Base-by-base conservation (phyloP, 176 grass and related monocot genomes). In the Poa annua region DNA sequence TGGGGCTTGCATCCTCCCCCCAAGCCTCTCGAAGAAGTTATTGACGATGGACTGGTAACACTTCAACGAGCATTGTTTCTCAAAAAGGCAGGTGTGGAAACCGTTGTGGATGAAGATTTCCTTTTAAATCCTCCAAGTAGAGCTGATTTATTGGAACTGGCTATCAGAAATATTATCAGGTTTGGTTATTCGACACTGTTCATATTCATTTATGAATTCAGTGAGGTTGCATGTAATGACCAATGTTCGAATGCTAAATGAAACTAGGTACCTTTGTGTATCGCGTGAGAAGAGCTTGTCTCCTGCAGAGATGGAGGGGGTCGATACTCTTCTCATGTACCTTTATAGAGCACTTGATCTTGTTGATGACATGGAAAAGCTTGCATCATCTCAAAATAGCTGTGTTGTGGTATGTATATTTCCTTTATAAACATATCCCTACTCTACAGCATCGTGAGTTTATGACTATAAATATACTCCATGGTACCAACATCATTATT, bases 261-360 rank as follows among this genome's bases (percentile, higher is more conserved):
- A 76, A 89, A 88, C 44, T 83, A 98, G 96, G 88, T 98, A 93
- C 68, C 85, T 98, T 26, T 85, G 71, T 74, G 71, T 83, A 49
- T 93, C 83, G 1, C 89, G 91, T 21, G 78, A 88, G 77, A 95
- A 93, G 85, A 86, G 66, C 53, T 86, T 98, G 50, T 83, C 83
- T 76, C 81, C 80, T 86, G 53, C 83, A 64, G 85, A 95, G 80
- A 98, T 90, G 89, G 87, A 95, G 83, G 96, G 96, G 78, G 83
- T 98, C 38, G 96, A 98, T 98, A 98, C 96, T 80, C 87, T 98
- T 92, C 90, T 98, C 42, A 98, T 98, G 96, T 98, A 98, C 74
- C 96, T 98, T 82, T 98, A 95, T 90, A 92, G 96, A 84, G 90
- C 89, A 57, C 96, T 98, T 76, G 77, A 90, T 92, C 91, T 98